Percentiles rank a stretch among this genome's conserved stretches.
phyloP scores from a whole-genome alignment of 352 stramenopile species.

The Phytophthora syringae region DNA sequence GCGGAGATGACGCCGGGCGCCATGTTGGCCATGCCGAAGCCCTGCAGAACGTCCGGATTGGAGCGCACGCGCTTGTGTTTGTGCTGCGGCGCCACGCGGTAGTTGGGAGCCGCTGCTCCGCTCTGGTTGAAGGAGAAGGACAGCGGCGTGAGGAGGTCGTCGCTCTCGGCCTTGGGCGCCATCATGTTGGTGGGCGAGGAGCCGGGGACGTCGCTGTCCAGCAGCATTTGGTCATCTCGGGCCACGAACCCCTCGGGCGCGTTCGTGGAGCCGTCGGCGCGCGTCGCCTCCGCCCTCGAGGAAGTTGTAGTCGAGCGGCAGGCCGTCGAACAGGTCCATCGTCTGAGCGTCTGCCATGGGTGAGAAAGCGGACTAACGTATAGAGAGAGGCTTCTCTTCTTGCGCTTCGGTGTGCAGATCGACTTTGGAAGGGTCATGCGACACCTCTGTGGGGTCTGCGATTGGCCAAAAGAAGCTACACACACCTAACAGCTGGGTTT shows the following conservation, averaged over 20 bases:
- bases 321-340: slow-evolving; percentile 56
- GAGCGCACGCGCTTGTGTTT: slow-evolving; percentile 70
- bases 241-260: slow-evolving; percentile 18
- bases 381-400: slow-evolving; percentile 23
- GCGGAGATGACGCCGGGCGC: slow-evolving; percentile 34
- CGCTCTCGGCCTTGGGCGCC: slow-evolving; percentile 37
- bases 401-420: slow-evolving; percentile 17
- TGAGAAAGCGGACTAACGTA: slow-evolving; percentile 13
- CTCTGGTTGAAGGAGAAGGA: slow-evolving; percentile 46
- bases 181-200: slow-evolving; percentile 42
- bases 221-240: slow-evolving; percentile 53
- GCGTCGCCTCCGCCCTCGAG: slow-evolving; percentile 27
- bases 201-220: slow-evolving; percentile 51
- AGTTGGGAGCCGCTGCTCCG: slow-evolving; percentile 21
- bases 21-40: slow-evolving; percentile 44
- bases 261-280: slow-evolving; percentile 4
- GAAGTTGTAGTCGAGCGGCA: slow-evolving; percentile 62
- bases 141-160: slow-evolving; percentile 55
- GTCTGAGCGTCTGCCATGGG: slow-evolving; percentile 50
- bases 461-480: background rate
- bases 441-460: background rate
- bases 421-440: background rate
- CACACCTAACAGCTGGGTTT: background rate
- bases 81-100: slow-evolving; percentile 56
- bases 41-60: slow-evolving; percentile 60